Evolutionary conservation across 768 basidiomycete genomes (phyloP), one percentile per base, ranked within the genome.

Genomic region (Pisolithus tinctorius): DNA sequence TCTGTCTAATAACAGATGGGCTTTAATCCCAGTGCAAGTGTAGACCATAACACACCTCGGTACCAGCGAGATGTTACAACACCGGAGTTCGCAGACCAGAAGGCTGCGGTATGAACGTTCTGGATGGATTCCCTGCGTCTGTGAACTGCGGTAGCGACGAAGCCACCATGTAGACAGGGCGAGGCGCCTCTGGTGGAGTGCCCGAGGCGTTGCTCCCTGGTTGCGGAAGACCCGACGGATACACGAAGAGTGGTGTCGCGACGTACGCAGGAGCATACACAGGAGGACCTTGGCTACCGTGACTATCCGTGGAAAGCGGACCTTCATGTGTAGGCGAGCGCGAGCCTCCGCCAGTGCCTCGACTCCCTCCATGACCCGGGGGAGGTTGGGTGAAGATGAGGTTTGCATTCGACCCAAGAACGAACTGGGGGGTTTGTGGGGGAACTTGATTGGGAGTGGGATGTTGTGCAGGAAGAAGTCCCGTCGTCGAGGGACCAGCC

Each of bases 321-420:
- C 66, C 63, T 4, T 67, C 67, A n/a, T 60, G 59, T 1, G 67
- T 63, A 2, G 67, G 67, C 10, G 65, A 69, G 2, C 64, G 55
- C 1, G 64, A 66, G 2, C 61, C 49, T 30, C 39, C 51, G 5
- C 40, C 52, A 4, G 53, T 47, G 0, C 59, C 57, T 2, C 59
- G 57, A 20, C 57, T 48, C 1, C 49, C 56, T 0, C 47, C 58
- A 4, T 38, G 14, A 2, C 36, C 45, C 1, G 52, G 62, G 13
- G 36, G 7, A 0, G 48, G 63, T 6, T 63, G 62, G 17, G 65
- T 25, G 44, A 69, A 67, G 30, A 69, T 23, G 16, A 67, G 27
- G 17, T 67, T 67, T 4, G 63, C 60, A 40, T 61, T 67, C 14
- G 66, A 65, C 3, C 65, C 65, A 13, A 69, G 59, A 37, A 67